Evolutionary conservation across 1,139 yeast species (phyloP).

Genomic region (Nakaseomyces kungkrabaensis): DNA sequence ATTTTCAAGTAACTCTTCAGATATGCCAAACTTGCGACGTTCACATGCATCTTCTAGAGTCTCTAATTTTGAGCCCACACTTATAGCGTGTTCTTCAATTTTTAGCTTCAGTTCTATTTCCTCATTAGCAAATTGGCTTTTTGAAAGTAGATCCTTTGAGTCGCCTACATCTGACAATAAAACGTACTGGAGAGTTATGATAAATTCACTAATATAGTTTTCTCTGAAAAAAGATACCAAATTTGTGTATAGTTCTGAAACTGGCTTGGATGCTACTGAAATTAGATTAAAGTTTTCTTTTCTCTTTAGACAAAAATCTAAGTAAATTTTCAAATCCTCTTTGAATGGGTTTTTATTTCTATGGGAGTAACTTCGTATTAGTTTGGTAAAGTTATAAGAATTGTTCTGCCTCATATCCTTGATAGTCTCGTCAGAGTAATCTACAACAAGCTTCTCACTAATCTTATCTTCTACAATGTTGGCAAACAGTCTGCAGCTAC

Average conservation of each 20-base stretch:
- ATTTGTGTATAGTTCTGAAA: constrained; percentile 10
- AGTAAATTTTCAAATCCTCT: constrained; percentile 16
- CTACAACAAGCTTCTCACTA: constrained; percentile 7
- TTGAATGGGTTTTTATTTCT: constrained; percentile 12
- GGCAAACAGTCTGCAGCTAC: constrained; percentile 27
- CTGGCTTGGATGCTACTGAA: constrained; percentile 16
- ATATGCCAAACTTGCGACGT: background rate
- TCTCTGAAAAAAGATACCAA: constrained; percentile 11
- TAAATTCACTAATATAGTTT: constrained; percentile 9
- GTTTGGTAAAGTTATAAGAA: constrained; percentile 5
- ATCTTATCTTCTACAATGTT: constrained; percentile 13
- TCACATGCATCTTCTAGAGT: constrained; percentile 8
- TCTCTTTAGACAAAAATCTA: constrained; percentile 21
- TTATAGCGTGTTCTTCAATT: constrained; percentile 17
- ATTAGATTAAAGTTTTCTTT: constrained; percentile 19
- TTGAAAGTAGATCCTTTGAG: constrained; percentile 13
- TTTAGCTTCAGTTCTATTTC: constrained; percentile 16
- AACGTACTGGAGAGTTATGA: constrained; percentile 16
- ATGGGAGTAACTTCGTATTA: constrained; percentile 5
- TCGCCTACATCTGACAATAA: constrained; percentile 16
- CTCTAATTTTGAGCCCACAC: constrained; percentile 13
- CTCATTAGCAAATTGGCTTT: constrained; percentile 5
- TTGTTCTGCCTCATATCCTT: constrained; percentile 4
- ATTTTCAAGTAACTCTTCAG: background rate
- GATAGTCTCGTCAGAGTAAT: constrained; percentile 11